Base-by-base conservation (phyloP, 2,329 filamentous ascomycete species). In the Aspergillus caelatus region DNA sequence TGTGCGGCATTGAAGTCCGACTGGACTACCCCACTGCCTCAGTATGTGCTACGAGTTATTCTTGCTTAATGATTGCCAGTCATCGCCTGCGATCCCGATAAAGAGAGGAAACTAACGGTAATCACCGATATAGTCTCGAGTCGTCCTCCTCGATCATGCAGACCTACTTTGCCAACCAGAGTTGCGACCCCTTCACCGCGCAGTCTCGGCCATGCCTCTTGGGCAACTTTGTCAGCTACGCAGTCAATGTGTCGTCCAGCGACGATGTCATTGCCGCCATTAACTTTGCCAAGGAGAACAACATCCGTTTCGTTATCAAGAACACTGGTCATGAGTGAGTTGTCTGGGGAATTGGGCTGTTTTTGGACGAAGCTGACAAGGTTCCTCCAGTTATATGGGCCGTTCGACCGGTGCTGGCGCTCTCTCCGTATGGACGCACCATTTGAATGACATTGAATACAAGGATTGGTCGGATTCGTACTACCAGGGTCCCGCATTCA, bases 401-500 rank as follows among this genome's bases (percentile, higher is more conserved):
- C 85, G 86, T 39, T 88, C 85, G 0, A 87, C 87, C 0, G 89
- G 88, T 39, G 84, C 83, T 52, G 87, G 88, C 2, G 81, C 69
- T 9, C 67, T 76, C 32, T 70, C 72, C 4, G 68, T 77, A 28
- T 78, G 75, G 75, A 77, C 70, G 14, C 75, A 77, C 58, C 52
- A 75, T 46, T 61, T 77, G 50, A 74, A 72, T 41, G 61, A 68
- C 21, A 71, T 77, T 28, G 67, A 74, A 12, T 71, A 70, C 57
- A 36, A 66, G 28, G 66, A 75, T 58, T 85, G 79, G 63, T 75
- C 75, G 1, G 74, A 78, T 30, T 28, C 70, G 2, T 61, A 75
- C 53, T 89, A 88, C 72, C 71, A 68, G 0, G 86, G 86, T 11
- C 77, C 77, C 19, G 85, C 85, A 0, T 75, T 86, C 36, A 85